phyloP scores from a whole-genome alignment of 208 protist genomes.

The Naegleria lovaniensis region DNA sequence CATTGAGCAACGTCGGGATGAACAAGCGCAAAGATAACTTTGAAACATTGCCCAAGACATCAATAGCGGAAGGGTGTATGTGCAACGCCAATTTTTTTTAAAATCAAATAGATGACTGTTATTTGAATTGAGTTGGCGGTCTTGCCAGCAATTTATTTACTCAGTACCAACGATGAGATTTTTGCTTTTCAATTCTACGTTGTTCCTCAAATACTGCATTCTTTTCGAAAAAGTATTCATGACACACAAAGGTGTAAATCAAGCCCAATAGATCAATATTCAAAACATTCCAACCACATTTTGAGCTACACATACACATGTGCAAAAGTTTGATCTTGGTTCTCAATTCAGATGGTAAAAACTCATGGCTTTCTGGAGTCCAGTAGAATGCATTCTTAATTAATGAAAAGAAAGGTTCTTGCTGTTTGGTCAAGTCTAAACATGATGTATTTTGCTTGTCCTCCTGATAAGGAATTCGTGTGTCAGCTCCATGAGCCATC shows the following conservation, averaged over 20 bases:
- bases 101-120: too few relatives aligned
- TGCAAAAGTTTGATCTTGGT: neutral
- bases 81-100: too few relatives aligned
- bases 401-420: neutral
- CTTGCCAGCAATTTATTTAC: too few relatives aligned
- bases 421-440: neutral
- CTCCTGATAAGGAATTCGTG: neutral
- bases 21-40: too few relatives aligned
- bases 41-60: too few relatives aligned
- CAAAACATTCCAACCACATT: neutral
- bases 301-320: neutral
- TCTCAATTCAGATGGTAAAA: neutral
- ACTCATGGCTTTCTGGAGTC: neutral
- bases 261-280: neutral
- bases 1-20: too few relatives aligned
- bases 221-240: neutral
- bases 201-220: neutral
- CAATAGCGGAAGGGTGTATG: too few relatives aligned
- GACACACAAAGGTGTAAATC: neutral
- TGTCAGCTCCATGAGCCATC: neutral
- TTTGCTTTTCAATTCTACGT: neutral
- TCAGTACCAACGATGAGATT: neutral
- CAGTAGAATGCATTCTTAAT: neutral
- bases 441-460: neutral
- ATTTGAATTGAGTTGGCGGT: too few relatives aligned